Conservation (phyloP, 2,329 filamentous ascomycete genomes). For the Colletotrichum paranaense region DNA sequence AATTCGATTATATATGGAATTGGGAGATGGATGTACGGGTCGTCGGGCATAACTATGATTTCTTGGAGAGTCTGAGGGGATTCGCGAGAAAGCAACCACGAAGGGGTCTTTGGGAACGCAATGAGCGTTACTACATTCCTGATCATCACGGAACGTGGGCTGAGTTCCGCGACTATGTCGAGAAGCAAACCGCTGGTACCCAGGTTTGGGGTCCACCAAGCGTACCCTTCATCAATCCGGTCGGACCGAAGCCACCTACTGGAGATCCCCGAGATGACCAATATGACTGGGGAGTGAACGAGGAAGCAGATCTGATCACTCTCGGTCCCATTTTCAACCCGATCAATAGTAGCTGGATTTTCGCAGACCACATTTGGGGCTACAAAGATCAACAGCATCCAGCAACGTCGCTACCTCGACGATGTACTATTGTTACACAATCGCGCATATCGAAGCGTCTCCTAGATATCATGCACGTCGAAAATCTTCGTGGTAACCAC, state of each 20-base stretch:
- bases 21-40: constrained; percentile 88
- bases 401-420: constrained; percentile 70
- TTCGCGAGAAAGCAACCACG: constrained; percentile 77
- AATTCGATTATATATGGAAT: constrained; percentile 88
- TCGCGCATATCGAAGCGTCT: constrained; percentile 78
- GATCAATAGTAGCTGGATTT: constrained; percentile 77
- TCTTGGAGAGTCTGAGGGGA: constrained; percentile 72
- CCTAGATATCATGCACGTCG: constrained; percentile 81
- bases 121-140: constrained; percentile 79
- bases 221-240: constrained; percentile 69
- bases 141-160: constrained; percentile 73
- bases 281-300: constrained; percentile 80
- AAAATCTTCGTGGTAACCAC: constrained; percentile 79
- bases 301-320: constrained; percentile 79
- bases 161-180: constrained; percentile 73
- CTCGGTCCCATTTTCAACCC: constrained; percentile 84
- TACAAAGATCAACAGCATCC: constrained; percentile 65
- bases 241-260: constrained; percentile 72
- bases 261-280: constrained; percentile 68
- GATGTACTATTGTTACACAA: constrained; percentile 81
- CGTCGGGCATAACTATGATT: constrained; percentile 84
- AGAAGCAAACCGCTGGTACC: constrained; percentile 59
- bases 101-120: constrained; percentile 79
- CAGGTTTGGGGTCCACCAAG: constrained; percentile 76
- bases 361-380: constrained; percentile 74